phyloP scores from a whole-genome alignment of 1,139 yeast genomes.

The Hyphopichia khmerensis region DNA sequence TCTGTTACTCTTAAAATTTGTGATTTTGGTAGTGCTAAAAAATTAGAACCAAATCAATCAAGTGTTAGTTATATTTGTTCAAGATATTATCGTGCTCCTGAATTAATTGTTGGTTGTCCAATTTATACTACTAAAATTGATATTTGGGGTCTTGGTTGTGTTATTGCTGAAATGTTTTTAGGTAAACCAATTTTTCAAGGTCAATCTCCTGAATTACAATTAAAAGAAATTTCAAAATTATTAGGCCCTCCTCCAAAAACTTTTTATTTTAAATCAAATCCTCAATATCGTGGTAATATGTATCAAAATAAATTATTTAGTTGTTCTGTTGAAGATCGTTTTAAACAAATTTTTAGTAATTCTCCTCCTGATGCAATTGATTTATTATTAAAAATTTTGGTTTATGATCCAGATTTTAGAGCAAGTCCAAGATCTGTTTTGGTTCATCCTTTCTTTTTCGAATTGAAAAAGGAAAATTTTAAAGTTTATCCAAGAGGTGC shows the following conservation, averaged over 20 bases:
- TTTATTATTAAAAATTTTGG: constrained; percentile 64
- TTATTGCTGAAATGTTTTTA: constrained; percentile 77
- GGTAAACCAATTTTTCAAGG: constrained; percentile 85
- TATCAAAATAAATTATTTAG: constrained; percentile 66
- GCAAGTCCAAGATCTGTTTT: constrained; percentile 65
- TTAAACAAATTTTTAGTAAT: constrained; percentile 66
- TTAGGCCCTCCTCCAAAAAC: constrained; percentile 77
- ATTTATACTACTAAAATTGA: constrained; percentile 77
- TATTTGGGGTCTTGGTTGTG: constrained; percentile 87
- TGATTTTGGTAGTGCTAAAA: constrained; percentile 82
- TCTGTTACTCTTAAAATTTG: constrained; percentile 69
- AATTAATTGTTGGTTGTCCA: constrained; percentile 73
- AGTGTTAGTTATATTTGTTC: constrained; percentile 79
- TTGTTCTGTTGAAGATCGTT: constrained; percentile 60
- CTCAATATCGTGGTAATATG: constrained; percentile 72
- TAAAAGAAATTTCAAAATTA: constrained; percentile 73
- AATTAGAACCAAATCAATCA: constrained; percentile 69
- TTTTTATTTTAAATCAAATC: constrained; percentile 71
- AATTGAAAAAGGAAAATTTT: constrained; percentile 59
- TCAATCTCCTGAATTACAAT: constrained; percentile 68
- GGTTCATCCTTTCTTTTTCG: constrained; percentile 72
- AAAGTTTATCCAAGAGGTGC: constrained; percentile 57
- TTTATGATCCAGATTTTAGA: constrained; percentile 70
- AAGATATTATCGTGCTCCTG: constrained; percentile 82
- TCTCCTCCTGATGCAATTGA: constrained; percentile 73